Conservation (phyloP, 495 filamentous ascomycete genomes). For the Penicillium roqueforti region DNA sequence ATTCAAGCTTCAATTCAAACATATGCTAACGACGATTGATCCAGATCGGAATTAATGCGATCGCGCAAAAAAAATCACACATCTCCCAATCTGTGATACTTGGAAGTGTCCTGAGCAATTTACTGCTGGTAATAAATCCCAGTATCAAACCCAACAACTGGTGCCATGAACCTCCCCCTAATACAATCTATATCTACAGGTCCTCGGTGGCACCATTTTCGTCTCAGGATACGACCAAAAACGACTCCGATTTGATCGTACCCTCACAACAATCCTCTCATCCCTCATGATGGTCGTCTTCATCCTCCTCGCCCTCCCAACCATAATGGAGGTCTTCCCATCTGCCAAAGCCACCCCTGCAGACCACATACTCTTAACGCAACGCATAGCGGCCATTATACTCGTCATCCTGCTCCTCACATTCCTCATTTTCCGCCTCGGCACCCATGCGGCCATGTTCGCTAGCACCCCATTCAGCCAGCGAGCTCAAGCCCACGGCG, state of each 20-base stretch:
- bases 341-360: constrained; percentile 5
- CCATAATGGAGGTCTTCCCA: constrained; percentile 24
- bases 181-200: not conserved
- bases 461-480: constrained; percentile 6
- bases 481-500: not conserved
- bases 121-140: constrained; percentile 19
- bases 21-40: not conserved
- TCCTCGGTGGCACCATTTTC: constrained; percentile 23
- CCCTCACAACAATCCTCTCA: constrained; percentile 21
- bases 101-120: constrained; percentile 23
- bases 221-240: constrained; percentile 21
- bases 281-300: constrained; percentile 26
- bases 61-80: constrained; percentile 6
- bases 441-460: constrained; percentile 22
- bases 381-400: constrained; percentile 32
- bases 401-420: constrained; percentile 62
- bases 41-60: constrained; percentile 19
- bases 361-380: constrained; percentile 38
- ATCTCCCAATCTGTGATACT: constrained; percentile 20
- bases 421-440: constrained; percentile 55
- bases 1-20: not conserved
- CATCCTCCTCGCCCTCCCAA: constrained; percentile 22
- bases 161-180: not conserved
- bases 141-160: not conserved
- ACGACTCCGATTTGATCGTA: constrained; percentile 21